Conservation (phyloP, 441 rosid genomes). For the Iberis amara region DNA sequence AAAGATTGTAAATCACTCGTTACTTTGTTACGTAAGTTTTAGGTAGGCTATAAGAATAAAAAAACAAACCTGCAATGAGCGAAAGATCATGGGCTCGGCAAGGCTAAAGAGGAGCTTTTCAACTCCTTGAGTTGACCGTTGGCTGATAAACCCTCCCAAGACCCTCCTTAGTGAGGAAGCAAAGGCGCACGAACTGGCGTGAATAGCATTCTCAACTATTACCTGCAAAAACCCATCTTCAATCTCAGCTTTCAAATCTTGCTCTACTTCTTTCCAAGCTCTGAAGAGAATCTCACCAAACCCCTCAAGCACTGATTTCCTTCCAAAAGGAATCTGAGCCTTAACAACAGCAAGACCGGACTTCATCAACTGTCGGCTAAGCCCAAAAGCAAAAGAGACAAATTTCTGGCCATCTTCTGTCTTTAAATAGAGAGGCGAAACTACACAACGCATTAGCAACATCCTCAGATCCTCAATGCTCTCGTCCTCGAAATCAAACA, state of each 20-base stretch:
- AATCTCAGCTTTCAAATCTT: constrained; percentile 53
- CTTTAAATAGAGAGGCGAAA: constrained; percentile 70
- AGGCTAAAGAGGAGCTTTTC: constrained; percentile 80
- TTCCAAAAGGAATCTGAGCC: constrained; percentile 80
- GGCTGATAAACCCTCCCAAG: constrained; percentile 69
- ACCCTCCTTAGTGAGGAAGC: constrained; percentile 75
- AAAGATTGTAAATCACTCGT: constrained; percentile 21
- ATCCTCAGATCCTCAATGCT: constrained; percentile 79
- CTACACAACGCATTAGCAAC: constrained; percentile 69
- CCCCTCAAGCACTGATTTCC: constrained; percentile 81
- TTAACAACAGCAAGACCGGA: constrained; percentile 72
- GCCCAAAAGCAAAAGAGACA: constrained; percentile 64
- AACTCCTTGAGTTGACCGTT: constrained; percentile 67
- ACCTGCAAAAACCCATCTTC: constrained; percentile 70
- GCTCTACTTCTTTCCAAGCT: constrained; percentile 76
- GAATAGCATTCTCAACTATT: constrained; percentile 66
- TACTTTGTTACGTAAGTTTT: not conserved
- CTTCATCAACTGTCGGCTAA: constrained; percentile 69
- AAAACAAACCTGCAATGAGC: constrained; percentile 67
- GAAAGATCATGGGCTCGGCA: constrained; percentile 82
- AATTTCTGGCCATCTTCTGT: constrained; percentile 83
- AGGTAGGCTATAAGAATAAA: not conserved
- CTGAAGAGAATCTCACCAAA: constrained; percentile 66
- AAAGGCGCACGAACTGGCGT: constrained; percentile 45
- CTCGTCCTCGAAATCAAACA: constrained; percentile 84